Conservation (phyloP, 2,329 filamentous ascomycete species). For the Cadophora malorum region DNA sequence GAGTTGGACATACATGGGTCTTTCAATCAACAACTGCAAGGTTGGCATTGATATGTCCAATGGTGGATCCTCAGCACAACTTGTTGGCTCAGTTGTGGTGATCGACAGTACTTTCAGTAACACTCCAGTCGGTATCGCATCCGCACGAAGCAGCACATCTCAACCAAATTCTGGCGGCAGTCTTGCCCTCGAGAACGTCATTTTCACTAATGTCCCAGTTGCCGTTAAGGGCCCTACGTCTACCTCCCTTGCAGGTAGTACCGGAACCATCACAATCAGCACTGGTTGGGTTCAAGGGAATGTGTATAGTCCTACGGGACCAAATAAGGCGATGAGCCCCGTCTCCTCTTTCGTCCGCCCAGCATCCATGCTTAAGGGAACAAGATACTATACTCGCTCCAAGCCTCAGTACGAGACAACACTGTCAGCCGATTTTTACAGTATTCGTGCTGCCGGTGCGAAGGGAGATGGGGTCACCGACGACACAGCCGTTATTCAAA, state of each 20-base stretch:
- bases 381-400: constrained; percentile 56
- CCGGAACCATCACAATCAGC: constrained; percentile 72
- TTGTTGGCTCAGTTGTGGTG: constrained; percentile 63
- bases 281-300: constrained; percentile 80
- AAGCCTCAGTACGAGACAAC: constrained; percentile 60
- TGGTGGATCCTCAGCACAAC: constrained; percentile 50
- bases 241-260: constrained; percentile 68
- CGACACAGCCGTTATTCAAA: constrained; percentile 65
- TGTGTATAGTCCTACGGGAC: constrained; percentile 62
- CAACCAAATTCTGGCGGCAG: constrained; percentile 71
- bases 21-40: constrained; percentile 58
- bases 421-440: constrained; percentile 49
- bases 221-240: constrained; percentile 73
- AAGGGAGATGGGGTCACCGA: constrained; percentile 62
- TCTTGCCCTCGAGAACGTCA: constrained; percentile 84
- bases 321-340: constrained; percentile 49
- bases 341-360: constrained; percentile 52
- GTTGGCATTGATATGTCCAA: constrained; percentile 57
- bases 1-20: constrained; percentile 49
- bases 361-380: constrained; percentile 52
- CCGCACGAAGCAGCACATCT: constrained; percentile 57
- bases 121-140: constrained; percentile 55
- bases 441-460: constrained; percentile 50
- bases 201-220: constrained; percentile 70
- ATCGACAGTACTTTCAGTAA: constrained; percentile 61